A percentile compares a stretch with the other conserved stretches of the same genome.
Evolutionary conservation across 1,139 yeast species (phyloP).

Genomic region (Pichia sp.): DNA sequence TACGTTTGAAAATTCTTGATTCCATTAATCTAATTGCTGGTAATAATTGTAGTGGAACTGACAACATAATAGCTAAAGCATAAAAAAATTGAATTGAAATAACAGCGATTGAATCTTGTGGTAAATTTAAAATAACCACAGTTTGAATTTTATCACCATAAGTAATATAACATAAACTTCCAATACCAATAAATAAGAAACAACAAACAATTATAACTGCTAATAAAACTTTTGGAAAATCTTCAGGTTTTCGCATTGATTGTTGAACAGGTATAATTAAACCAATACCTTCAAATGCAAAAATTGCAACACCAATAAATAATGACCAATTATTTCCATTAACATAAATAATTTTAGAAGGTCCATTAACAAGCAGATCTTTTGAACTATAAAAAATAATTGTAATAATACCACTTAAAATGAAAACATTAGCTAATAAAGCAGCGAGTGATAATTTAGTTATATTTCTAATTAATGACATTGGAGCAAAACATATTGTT

Average conservation of each 20-base stretch:
- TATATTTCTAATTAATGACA: constrained; percentile 65
- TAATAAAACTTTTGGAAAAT: constrained; percentile 59
- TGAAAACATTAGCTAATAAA: constrained; percentile 59
- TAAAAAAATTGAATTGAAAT: constrained; percentile 61
- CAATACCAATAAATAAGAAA: constrained; percentile 52
- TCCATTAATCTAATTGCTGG: constrained; percentile 74
- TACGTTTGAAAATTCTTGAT: constrained; percentile 45
- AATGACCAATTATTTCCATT: constrained; percentile 63
- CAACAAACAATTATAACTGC: constrained; percentile 58
- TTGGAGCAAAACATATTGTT: constrained; percentile 54
- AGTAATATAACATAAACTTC: constrained; percentile 61
- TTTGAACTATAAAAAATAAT: constrained; percentile 51
- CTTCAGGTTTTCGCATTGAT: constrained; percentile 67
- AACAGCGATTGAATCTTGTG: constrained; percentile 57
- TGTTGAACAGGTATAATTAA: constrained; percentile 71
- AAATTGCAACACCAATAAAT: constrained; percentile 75
- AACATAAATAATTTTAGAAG: constrained; percentile 41
- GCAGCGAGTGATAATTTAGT: constrained; percentile 66
- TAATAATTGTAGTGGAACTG: constrained; percentile 70
- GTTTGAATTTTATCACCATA: constrained; percentile 64
- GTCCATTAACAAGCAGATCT: constrained; percentile 42
- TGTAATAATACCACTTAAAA: constrained; percentile 56
- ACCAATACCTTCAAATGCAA: constrained; percentile 79
- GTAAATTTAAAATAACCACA: constrained; percentile 64
- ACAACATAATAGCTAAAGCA: constrained; percentile 64